Conservation (phyloP, 2,329 filamentous ascomycete genomes). For the Cordyceps cateniannulata region DNA sequence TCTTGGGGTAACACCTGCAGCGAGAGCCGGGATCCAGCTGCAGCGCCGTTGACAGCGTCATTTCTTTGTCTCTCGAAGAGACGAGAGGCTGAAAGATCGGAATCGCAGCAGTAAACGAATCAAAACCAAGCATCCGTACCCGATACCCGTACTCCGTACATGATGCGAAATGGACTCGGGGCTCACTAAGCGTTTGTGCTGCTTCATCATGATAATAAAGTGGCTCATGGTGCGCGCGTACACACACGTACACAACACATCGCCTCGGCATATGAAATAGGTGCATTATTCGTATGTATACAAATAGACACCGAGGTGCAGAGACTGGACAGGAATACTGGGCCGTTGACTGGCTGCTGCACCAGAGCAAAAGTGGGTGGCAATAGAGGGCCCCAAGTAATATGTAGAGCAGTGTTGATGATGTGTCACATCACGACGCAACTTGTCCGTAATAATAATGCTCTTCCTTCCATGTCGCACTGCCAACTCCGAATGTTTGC, state of each 20-base stretch:
- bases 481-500: background rate
- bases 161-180: background rate
- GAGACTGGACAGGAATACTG: background rate
- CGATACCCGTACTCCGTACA: background rate
- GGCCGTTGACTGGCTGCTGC: background rate
- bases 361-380: background rate
- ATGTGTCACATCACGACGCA: slow-evolving; percentile 10
- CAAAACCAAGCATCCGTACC: background rate
- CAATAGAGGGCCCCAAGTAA: background rate
- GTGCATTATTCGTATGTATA: background rate
- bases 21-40: slow-evolving; percentile 6
- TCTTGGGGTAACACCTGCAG: background rate
- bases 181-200: background rate
- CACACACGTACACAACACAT: background rate
- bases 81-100: background rate
- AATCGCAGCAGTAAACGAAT: background rate
- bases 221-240: background rate
- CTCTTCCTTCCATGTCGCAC: background rate
- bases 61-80: background rate
- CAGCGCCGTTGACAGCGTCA: background rate
- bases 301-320: background rate
- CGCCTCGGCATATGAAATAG: background rate
- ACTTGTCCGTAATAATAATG: background rate
- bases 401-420: background rate
- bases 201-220: background rate